Conservation (phyloP, 2,329 filamentous ascomycete species). For the Nemania serpens region DNA sequence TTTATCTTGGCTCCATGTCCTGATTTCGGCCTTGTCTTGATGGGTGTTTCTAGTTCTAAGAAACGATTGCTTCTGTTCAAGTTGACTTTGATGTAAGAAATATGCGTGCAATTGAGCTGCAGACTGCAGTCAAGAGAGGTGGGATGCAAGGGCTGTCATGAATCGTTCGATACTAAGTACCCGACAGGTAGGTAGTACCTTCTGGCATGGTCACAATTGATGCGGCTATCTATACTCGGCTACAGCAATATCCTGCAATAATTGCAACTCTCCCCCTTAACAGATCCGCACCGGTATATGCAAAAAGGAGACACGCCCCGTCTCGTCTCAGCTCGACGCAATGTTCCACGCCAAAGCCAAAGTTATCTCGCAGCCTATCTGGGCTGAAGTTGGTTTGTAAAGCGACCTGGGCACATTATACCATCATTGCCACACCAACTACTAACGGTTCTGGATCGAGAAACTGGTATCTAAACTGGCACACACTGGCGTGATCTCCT, state of each 20-base stretch:
- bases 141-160: background rate
- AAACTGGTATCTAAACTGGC: background rate
- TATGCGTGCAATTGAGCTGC: background rate
- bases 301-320: background rate
- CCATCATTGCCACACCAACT: background rate
- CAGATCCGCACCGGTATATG: background rate
- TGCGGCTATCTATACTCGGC: background rate
- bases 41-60: too few relatives aligned
- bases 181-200: too few relatives aligned
- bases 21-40: too few relatives aligned
- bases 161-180: too few relatives aligned
- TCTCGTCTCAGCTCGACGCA: conserved; percentile 7
- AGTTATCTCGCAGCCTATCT: conserved; percentile 23
- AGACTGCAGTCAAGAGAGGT: background rate
- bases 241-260: background rate
- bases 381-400: conserved; percentile 15
- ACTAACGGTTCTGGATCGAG: conserved; percentile 2
- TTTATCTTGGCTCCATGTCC: too few relatives aligned
- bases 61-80: background rate
- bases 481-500: background rate
- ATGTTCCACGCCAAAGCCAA: conserved; percentile 8
- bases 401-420: too few relatives aligned
- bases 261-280: background rate
- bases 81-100: background rate
- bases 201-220: too few relatives aligned